These are phyloP conservation scores for Luffa acutangula DNA, from an alignment of 306 rosid genomes.

Conservation along the genomic window DNA sequence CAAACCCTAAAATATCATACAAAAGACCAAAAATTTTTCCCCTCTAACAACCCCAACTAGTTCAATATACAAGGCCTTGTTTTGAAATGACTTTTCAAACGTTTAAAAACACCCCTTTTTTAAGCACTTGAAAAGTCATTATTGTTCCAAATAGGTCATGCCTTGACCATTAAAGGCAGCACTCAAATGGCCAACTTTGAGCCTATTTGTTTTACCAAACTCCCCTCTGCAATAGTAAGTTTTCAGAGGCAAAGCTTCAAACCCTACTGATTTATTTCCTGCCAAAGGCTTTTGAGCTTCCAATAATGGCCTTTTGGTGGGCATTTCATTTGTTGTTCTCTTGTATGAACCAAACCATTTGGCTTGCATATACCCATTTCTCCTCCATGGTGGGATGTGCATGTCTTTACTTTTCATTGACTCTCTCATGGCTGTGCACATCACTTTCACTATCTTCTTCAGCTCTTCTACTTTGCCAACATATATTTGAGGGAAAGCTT, in stretches of 20 bases:
- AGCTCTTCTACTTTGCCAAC: slow-evolving; percentile 51
- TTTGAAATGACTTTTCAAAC: too few relatives aligned
- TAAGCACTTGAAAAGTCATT: too few relatives aligned
- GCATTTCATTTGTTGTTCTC: slow-evolving; percentile 41
- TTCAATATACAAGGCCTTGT: too few relatives aligned
- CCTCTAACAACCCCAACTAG: background rate
- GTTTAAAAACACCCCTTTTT: too few relatives aligned
- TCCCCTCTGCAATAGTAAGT: slow-evolving; percentile 37
- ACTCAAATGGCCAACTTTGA: slow-evolving; percentile 49
- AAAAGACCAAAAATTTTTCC: background rate
- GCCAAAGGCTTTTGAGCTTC: background rate
- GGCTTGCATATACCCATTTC: slow-evolving; percentile 51
- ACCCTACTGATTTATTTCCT: slow-evolving; percentile 26
- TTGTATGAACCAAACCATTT: slow-evolving; percentile 76
- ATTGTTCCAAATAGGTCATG: background rate
- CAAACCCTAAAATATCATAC: background rate
- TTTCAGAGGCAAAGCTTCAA: slow-evolving; percentile 21
- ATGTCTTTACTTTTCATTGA: slow-evolving; percentile 49
- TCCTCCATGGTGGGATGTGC: slow-evolving; percentile 78
- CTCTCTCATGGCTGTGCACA: slow-evolving; percentile 52
- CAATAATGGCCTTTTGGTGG: slow-evolving; percentile 5
- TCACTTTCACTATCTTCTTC: slow-evolving; percentile 39
- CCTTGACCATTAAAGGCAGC: slow-evolving; percentile 20
- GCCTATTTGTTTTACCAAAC: slow-evolving; percentile 15
- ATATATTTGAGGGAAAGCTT: slow-evolving; percentile 42